phyloP scores from a whole-genome alignment of 352 stramenopile genomes.

The Thraustotheca clavata region DNA sequence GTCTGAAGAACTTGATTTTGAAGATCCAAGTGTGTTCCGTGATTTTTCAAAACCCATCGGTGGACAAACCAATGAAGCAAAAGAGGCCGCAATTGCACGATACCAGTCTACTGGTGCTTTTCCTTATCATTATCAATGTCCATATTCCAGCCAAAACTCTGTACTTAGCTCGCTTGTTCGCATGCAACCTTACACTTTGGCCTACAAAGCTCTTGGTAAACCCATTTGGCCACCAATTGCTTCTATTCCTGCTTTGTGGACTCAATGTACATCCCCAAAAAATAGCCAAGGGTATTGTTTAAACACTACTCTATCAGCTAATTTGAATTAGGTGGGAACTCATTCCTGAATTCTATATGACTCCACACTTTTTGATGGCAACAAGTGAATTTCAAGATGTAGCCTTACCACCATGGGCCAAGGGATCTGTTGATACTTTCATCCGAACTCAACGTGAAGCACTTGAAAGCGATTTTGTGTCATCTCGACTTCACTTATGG shows the following conservation, averaged over 20 bases:
- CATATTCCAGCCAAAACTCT: conserved; percentile 62
- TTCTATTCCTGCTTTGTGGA: not conserved
- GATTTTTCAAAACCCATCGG: conserved; percentile 97
- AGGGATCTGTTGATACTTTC: conserved; percentile 90
- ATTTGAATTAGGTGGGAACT: conserved; percentile 33
- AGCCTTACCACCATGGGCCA: conserved; percentile 93
- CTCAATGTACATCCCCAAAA: conserved; percentile 3
- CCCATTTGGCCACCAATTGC: not conserved
- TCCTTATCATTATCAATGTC: conserved; percentile 59
- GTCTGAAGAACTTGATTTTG: conserved; percentile 89
- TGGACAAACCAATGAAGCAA: conserved; percentile 52
- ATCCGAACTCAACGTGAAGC: conserved; percentile 92
- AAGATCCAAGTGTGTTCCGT: conserved; percentile 89
- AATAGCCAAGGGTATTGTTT: not conserved
- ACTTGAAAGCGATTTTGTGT: conserved; percentile 98
- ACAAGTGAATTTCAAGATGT: conserved; percentile 64
- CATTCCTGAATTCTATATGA: conserved; percentile 72
- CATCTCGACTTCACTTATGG: conserved; percentile 96
- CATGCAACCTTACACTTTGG: conserved; percentile 48
- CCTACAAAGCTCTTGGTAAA: conserved; percentile 26
- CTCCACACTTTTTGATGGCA: conserved; percentile 57
- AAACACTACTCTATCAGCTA: not conserved
- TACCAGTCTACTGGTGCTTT: conserved; percentile 34
- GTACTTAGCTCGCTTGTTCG: conserved; percentile 71
- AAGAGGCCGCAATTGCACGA: conserved; percentile 36